phyloP scores from a whole-genome alignment of 345 rosid genomes.

The Microthlaspi erraticum region DNA sequence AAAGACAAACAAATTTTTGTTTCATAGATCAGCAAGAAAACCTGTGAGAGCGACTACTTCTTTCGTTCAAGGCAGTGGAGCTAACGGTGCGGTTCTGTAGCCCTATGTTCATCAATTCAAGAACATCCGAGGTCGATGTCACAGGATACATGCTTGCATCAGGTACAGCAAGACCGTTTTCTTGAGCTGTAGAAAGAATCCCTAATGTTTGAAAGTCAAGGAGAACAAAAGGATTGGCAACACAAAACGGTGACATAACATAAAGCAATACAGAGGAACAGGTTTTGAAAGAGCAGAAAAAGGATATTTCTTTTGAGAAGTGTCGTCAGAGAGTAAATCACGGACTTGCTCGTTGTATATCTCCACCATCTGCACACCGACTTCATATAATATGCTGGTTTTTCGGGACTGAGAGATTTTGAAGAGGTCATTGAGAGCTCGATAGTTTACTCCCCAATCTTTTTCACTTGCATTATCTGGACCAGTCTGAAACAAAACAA shows the following conservation, averaged over 20 bases:
- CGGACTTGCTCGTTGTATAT: conserved; percentile 95
- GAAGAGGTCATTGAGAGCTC: conserved; percentile 87
- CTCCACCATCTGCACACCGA: conserved; percentile 89
- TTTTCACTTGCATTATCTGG: conserved; percentile 69
- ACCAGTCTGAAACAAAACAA: conserved; percentile 59
- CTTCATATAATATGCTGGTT: conserved; percentile 56
- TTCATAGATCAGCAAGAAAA: conserved; percentile 38
- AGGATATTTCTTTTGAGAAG: conserved; percentile 88
- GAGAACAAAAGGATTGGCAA: conserved; percentile 42
- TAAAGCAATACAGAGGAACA: background rate
- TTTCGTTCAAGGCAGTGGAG: conserved; percentile 78
- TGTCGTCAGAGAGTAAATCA: conserved; percentile 65
- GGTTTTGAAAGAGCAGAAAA: conserved; percentile 23
- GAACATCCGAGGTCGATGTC: conserved; percentile 74
- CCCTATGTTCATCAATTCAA: conserved; percentile 75
- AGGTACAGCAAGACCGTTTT: conserved; percentile 84
- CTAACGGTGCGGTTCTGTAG: conserved; percentile 73
- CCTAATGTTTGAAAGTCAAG: conserved; percentile 81
- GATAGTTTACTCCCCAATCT: conserved; percentile 88
- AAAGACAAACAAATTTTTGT: conserved; percentile 19
- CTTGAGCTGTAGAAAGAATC: conserved; percentile 61
- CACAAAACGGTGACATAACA: conserved; percentile 18
- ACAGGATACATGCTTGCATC: conserved; percentile 84
- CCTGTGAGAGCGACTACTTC: conserved; percentile 97
- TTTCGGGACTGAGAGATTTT: conserved; percentile 60